Percentiles rank a stretch among this genome's conserved stretches.
Evolutionary conservation across 2,329 filamentous ascomycete genomes (phyloP).

Genomic region (Magnaporthales sp.): DNA sequence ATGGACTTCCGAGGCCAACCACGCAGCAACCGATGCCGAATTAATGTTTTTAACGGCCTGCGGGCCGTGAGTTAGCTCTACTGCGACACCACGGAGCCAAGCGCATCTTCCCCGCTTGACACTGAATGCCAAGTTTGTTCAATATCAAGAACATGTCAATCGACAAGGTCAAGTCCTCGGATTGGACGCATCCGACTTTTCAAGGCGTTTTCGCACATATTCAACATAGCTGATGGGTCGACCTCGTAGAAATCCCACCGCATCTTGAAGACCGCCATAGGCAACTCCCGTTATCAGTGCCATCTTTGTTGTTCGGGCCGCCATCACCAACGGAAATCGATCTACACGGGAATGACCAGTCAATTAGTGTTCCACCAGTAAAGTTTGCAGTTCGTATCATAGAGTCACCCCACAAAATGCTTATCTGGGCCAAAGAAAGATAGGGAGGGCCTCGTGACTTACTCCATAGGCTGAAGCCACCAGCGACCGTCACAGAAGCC

Average conservation of each 20-base stretch:
- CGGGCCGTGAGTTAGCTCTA: not conserved
- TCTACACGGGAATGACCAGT: constrained; percentile 37
- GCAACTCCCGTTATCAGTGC: constrained; percentile 70
- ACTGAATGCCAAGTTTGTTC: not conserved
- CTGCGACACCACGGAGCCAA: not conserved
- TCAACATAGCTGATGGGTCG: constrained; percentile 69
- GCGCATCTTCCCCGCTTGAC: not conserved
- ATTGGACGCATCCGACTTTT: not conserved
- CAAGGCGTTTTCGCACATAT: not conserved
- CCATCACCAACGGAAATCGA: constrained; percentile 68
- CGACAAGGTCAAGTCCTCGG: not conserved
- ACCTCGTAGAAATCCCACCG: constrained; percentile 58
- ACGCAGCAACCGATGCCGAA: not conserved
- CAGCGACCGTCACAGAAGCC: constrained; percentile 76
- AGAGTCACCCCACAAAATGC: not conserved
- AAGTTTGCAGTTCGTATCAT: not conserved
- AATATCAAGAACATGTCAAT: not conserved
- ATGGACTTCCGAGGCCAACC: not conserved
- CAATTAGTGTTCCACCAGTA: not conserved
- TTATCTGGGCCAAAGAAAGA: not conserved
- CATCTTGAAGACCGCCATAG: constrained; percentile 77
- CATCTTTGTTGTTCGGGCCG: constrained; percentile 68
- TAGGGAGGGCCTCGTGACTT: constrained; percentile 28
- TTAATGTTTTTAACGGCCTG: not conserved
- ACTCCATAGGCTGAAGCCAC: constrained; percentile 82